Evolutionary conservation across 345 rosid genomes (phyloP), one percentile per base, ranked within the genome.

Genomic region (Ailanthus altissimus): DNA sequence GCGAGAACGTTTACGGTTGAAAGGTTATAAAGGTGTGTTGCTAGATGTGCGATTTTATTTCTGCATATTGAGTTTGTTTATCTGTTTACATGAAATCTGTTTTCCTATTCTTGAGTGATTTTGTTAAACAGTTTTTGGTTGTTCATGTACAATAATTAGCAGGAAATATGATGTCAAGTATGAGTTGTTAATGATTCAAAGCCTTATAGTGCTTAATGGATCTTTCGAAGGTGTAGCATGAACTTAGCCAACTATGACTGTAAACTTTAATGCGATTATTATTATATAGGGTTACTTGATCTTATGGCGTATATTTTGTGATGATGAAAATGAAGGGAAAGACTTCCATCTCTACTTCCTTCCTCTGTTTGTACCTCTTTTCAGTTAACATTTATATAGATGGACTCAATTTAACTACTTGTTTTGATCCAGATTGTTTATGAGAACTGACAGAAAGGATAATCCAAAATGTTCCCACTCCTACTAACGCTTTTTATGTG

Each of bases 11-110:
- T 74, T 93, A 69, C 61, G 25, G 1, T 83, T 85, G n/a, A 91
- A 90, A 83, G 98, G 97, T n/a, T 87, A 84, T 70, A 86, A 86
- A 88, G 98, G 98, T 92, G 38, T 54, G 80, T 72, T 53, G 36
- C 12, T 66, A 26, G 45, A 73, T 49, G 54, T 67, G 36, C n/a
- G n/a, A n/a, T 9, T 62, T 5, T 36, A 20, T 18, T 65, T 47
- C 38, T 50, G 26, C 40, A 49, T 14, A 47, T 23, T n/a, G n/a
- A n/a, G n/a, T n/a, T n/a, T n/a, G n/a, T n/a, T n/a, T n/a, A n/a
- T n/a, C n/a, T n/a, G n/a, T n/a, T n/a, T n/a, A n/a, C n/a, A n/a
- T n/a, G n/a, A n/a, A n/a, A n/a, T n/a, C n/a, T n/a, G n/a, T n/a
- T n/a, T n/a, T n/a, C n/a, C n/a, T n/a, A n/a, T n/a, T n/a, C n/a